Base-by-base conservation (phyloP, 176 grass and related monocot genomes). In the Alopecurus myosuroides region DNA sequence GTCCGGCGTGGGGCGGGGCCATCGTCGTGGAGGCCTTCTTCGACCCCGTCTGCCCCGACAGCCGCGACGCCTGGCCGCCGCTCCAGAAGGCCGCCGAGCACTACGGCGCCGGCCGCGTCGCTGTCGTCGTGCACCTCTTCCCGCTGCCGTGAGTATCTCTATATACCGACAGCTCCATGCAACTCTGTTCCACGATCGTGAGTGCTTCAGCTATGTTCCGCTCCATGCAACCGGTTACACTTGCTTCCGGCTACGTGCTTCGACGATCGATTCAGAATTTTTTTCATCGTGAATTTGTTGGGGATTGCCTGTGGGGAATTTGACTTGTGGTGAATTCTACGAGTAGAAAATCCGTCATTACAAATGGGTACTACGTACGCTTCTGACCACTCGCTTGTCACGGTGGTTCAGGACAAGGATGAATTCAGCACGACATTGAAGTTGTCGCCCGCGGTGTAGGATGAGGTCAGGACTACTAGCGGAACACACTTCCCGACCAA, bases 21-120 rank as follows among this genome's bases (percentile, higher is more conserved):
- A 93, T 98, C 41, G 85, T 98, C 37, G 89, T 98, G 15, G 95
- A 98, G 81, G 92, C 92, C 35, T 97, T 91, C 77, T 84, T 98
- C 10, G 93, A 98, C 35, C 95, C 95, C 0, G 23, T 98, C 15
- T 98, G 95, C 76, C 95, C 95, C 0, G 91, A 98, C 84, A 98
- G 95, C 90, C 91, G 93, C 52, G 95, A 91, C 46, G 86, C 91
- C 0, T 98, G 95, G 95, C 85, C 79, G 23, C 25, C 61, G 44
- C 89, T 98, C 9, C 94, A 93, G 92, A 42, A 91, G 84, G 90
- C 90, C 15, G 65, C 88, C 30, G 23, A 76, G 6, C 86, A 91
- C 89, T 95, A 92, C 45, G 80, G 70, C 15, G 70, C 72, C 39
- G 42, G 77, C 6, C 60, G 57, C 23, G 56, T 95, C 29, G 86